Evolutionary conservation across 352 stramenopile genomes (phyloP), one percentile per base, ranked within the genome.

Genomic region (Pythium aquatile): DNA sequence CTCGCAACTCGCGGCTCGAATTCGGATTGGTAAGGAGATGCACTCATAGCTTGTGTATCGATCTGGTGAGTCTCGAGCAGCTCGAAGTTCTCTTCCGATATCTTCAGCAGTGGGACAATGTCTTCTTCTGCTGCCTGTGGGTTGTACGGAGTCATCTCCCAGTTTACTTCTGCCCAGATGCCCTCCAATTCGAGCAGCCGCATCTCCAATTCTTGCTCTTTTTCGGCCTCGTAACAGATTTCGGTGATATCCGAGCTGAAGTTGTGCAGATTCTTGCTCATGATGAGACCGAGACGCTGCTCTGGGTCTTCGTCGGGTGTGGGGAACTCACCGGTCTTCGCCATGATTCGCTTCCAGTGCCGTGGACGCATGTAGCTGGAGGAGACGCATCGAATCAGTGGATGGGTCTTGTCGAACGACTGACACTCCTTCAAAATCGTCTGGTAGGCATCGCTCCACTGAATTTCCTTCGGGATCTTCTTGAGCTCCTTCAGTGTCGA

Each of bases 81-180:
- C 74, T 99, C 95, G 65, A 98, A 98, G 76, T 99, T 93, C 39
- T 99, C 97, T 77, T 99, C 97, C 0, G 83, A 90, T 10, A 98
- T 83, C 55, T 95, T 96, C 3, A 98, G 76, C 40, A 98, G 74
- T 28, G 88, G 93, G 6, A 98, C 88, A 54, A 96, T 79, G 24
- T 94, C 80, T 58, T 93, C 86, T 72, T 93, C 90, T 52, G 74
- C 51, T 30, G 64, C 83, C 10, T 72, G 76, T 5, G 75, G 85
- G 61, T 98, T 97, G 79, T 98, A 98, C 6, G 86, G 73, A 9
- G 76, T 89, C 91, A 98, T 98, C 52, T 91, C 90, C 85, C 96
- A 98, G 63, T 98, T 92, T 42, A 98, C 94, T 61, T 89, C 82
- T 10, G 79, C 79, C 94, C 95, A 99, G 11, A 96, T 82, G 13